These are phyloP conservation scores for Diphasiastrum complanatum DNA, from an alignment of 83 land plant genomes.

Conservation along the genomic window DNA sequence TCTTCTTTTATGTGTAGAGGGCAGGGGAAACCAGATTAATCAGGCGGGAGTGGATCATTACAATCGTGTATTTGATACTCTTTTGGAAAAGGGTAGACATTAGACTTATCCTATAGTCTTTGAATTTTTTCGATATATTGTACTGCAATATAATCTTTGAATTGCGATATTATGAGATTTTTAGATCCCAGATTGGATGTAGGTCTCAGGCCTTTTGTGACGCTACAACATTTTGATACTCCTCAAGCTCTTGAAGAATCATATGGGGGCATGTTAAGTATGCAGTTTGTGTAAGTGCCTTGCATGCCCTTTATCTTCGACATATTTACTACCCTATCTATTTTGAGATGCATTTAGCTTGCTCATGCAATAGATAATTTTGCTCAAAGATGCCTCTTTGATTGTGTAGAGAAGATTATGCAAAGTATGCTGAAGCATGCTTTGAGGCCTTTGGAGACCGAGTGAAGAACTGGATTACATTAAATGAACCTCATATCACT, in stretches of 20 bases:
- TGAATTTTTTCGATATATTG: too few species aligned
- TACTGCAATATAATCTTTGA: too few species aligned
- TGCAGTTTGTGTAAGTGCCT: slow-evolving; percentile 39
- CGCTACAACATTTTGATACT: slow-evolving; percentile 34
- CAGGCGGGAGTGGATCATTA: too few species aligned
- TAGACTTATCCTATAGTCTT: too few species aligned
- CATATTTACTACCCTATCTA: not conserved
- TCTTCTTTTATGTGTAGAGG: too few species aligned
- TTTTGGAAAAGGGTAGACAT: too few species aligned
- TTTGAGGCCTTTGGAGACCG: slow-evolving; percentile 41
- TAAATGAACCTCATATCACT: slow-evolving; percentile 30
- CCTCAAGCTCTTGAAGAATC: slow-evolving; percentile 48
- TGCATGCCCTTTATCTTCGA: not conserved
- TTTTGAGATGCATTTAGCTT: not conserved
- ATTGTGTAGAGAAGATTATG: slow-evolving; percentile 29
- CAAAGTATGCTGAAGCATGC: slow-evolving; percentile 30
- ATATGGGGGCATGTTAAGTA: slow-evolving; percentile 40
- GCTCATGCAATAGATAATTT: not conserved
- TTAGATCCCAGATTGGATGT: too few species aligned
- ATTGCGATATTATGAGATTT: too few species aligned
- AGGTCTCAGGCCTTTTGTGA: slow-evolving; percentile 42
- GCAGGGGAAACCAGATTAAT: too few species aligned
- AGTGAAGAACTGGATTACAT: slow-evolving; percentile 35
- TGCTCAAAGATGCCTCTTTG: not conserved
- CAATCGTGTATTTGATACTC: too few species aligned